phyloP scores from a whole-genome alignment of 371 early-diverging fungal genomes.

The Syncephalastrum sp. region DNA sequence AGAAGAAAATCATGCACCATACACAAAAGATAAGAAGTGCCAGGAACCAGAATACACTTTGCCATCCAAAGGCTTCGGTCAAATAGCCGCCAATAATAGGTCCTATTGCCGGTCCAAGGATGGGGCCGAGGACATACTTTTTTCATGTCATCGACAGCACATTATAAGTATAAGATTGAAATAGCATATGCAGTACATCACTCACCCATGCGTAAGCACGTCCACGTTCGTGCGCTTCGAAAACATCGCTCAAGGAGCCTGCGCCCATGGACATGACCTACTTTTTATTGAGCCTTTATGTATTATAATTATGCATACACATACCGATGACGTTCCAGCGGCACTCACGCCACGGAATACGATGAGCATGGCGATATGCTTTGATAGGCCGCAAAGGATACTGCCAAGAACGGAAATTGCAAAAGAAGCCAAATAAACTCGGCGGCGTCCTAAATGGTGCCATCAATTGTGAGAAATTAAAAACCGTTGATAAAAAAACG shows the following conservation, averaged over 20 bases:
- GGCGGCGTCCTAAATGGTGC: constrained; percentile 18
- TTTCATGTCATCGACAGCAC: background rate
- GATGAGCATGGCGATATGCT: constrained; percentile 26
- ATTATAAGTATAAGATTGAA: no score
- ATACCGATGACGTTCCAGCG: constrained; percentile 19
- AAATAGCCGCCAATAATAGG: constrained; percentile 50
- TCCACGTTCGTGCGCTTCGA: constrained; percentile 43
- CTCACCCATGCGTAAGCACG: constrained; percentile 32
- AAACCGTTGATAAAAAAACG: no score
- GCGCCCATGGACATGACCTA: constrained; percentile 49
- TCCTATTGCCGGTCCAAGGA: constrained; percentile 29
- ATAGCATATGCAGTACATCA: no score
- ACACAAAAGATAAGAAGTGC: constrained; percentile 24
- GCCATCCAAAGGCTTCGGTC: constrained; percentile 45
- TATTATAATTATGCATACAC: background rate
- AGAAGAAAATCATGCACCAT: constrained; percentile 32
- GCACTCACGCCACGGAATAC: constrained; percentile 26
- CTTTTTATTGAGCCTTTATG: background rate
- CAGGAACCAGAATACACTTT: constrained; percentile 41
- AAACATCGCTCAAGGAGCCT: constrained; percentile 45
- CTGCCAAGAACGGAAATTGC: constrained; percentile 22
- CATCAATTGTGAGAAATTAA: no score
- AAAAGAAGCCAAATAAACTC: constrained; percentile 25
- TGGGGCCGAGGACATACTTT: constrained; percentile 35
- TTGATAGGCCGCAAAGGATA: constrained; percentile 30